Conservation (phyloP, 345 rosid genomes). For the Brassica nigra region DNA sequence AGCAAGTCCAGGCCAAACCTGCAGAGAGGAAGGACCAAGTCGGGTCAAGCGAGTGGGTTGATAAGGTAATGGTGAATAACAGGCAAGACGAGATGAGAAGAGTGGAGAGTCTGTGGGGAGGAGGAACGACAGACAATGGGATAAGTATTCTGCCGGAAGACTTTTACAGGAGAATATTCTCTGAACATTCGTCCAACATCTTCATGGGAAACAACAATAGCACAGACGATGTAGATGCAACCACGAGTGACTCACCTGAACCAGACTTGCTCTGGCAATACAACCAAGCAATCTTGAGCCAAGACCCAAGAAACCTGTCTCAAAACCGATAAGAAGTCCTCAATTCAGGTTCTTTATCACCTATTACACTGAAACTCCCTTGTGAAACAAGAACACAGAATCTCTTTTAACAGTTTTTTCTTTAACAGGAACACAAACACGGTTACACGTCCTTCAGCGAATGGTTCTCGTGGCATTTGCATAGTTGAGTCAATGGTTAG, state of each 20-base stretch:
- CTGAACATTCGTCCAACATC: slow-evolving; percentile 70
- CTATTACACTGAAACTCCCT: not conserved
- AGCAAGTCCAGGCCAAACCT: slow-evolving; percentile 60
- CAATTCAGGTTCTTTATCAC: slow-evolving; percentile 47
- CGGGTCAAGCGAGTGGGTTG: slow-evolving; percentile 85
- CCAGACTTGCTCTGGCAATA: slow-evolving; percentile 89
- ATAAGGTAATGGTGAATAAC: slow-evolving; percentile 96
- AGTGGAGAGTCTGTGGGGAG: slow-evolving; percentile 52
- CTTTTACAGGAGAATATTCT: slow-evolving; percentile 61
- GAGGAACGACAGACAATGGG: slow-evolving; percentile 49
- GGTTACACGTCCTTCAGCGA: slow-evolving; percentile 60
- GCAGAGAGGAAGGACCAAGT: slow-evolving; percentile 71
- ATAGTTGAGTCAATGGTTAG: no score
- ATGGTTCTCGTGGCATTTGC: slow-evolving; percentile 42
- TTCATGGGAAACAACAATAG: slow-evolving; percentile 54
- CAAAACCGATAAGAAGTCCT: slow-evolving; percentile 56
- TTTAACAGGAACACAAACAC: slow-evolving; percentile 48
- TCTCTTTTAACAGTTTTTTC: not conserved
- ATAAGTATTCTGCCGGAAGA: slow-evolving; percentile 50
- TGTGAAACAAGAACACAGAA: not conserved
- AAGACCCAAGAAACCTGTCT: slow-evolving; percentile 52
- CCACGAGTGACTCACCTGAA: slow-evolving; percentile 86
- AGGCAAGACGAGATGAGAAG: slow-evolving; percentile 61
- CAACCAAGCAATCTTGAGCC: slow-evolving; percentile 53
- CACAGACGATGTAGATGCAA: slow-evolving; percentile 75